phyloP scores from a whole-genome alignment of 768 basidiomycete species.

The Pulveroboletus sp. region DNA sequence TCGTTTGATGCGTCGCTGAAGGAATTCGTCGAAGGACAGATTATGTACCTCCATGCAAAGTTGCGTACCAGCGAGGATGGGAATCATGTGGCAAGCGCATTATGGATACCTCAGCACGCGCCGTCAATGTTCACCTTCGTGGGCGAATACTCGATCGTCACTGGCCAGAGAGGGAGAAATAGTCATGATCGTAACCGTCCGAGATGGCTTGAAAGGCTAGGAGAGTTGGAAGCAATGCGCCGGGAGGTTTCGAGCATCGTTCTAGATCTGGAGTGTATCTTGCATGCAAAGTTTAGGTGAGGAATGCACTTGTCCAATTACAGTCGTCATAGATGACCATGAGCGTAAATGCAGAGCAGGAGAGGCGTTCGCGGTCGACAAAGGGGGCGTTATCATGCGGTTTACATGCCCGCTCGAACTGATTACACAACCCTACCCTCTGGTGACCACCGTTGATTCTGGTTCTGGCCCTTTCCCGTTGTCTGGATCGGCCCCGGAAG shows the following conservation, averaged over 20 bases:
- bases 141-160: conserved; percentile 26
- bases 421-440: conserved; percentile 14
- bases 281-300: conserved; percentile 19
- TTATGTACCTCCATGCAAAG: conserved; percentile 20
- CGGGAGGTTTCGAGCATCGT: conserved; percentile 18
- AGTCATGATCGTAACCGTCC: not conserved
- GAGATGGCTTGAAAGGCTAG: not conserved
- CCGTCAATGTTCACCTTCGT: conserved; percentile 19
- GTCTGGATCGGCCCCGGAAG: not conserved
- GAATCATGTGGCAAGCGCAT: not conserved
- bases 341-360: conserved; percentile 6
- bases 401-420: conserved; percentile 24
- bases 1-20: conserved; percentile 15
- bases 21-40: conserved; percentile 23
- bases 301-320: not conserved
- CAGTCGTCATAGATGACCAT: not conserved
- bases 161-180: conserved; percentile 1
- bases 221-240: conserved; percentile 11
- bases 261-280: conserved; percentile 4
- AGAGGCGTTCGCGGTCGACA: conserved; percentile 19
- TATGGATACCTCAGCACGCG: not conserved
- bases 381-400: conserved; percentile 20
- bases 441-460: not conserved
- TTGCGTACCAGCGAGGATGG: not conserved
- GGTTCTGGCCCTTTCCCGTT: too few species aligned